These are phyloP conservation scores for Rhodosporidiobolus odoratus DNA, from an alignment of 768 basidiomycete genomes.

Conservation along the genomic window DNA sequence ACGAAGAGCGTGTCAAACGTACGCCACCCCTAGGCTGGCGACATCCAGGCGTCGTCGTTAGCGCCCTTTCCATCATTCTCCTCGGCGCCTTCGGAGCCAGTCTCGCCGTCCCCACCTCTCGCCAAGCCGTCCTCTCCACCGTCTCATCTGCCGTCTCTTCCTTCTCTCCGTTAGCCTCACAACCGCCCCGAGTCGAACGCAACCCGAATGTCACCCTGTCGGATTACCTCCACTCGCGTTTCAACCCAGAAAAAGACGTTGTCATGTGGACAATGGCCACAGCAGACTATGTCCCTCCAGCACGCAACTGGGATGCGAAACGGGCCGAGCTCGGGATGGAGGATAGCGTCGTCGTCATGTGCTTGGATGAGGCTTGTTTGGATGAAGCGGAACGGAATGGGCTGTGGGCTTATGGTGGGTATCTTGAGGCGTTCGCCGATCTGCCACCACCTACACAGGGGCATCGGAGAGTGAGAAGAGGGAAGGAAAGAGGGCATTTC, in stretches of 20 bases:
- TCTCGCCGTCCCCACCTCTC: no score
- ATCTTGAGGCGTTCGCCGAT: not conserved
- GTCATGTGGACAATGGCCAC: constrained; percentile 3
- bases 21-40: no score
- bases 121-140: not conserved
- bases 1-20: no score
- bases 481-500: not conserved
- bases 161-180: not conserved
- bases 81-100: no score
- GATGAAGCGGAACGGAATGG: not conserved
- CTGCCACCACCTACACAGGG: not conserved
- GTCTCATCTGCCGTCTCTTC: not conserved
- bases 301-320: constrained; percentile 9
- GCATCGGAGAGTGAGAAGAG: not conserved
- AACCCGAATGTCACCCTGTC: not conserved
- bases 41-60: no score
- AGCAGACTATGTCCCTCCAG: not conserved
- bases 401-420: not conserved
- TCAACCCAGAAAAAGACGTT: not conserved
- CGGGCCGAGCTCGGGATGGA: constrained; percentile 5
- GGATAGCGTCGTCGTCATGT: constrained; percentile 6
- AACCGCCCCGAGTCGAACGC: not conserved
- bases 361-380: not conserved
- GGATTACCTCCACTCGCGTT: not conserved
- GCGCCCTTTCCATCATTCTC: no score